Evolutionary conservation across 2,329 filamentous ascomycete species (phyloP).

Genomic region (Penicillium sp.): DNA sequence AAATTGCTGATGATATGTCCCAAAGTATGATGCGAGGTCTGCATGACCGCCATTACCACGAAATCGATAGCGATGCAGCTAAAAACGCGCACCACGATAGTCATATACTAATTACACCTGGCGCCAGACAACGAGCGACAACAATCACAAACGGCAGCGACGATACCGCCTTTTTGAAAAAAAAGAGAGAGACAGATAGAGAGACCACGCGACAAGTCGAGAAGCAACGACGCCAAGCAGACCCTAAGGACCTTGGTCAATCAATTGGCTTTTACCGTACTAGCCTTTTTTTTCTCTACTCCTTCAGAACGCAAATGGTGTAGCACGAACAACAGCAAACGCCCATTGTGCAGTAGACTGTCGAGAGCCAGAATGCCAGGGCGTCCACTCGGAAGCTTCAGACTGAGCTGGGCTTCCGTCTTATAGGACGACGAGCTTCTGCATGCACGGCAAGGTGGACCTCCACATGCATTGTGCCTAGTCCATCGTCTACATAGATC

Average conservation of each 20-base stretch:
- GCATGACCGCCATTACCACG: neutral
- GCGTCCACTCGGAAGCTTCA: slow-evolving; percentile 9
- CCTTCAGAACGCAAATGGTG: neutral
- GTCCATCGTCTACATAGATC: neutral
- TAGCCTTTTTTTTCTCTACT: no score
- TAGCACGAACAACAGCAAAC: neutral
- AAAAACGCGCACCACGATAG: neutral
- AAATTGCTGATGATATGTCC: neutral
- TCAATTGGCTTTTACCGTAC: neutral
- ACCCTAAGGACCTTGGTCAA: neutral
- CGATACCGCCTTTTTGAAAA: neutral
- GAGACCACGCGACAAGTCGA: neutral
- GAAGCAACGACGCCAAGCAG: neutral
- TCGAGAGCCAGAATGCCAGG: neutral
- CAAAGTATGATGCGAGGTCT: neutral
- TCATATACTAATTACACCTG: neutral
- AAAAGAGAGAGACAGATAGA: no score
- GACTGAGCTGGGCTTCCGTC: neutral
- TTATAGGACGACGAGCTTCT: neutral
- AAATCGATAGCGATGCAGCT: neutral
- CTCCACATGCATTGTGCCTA: neutral
- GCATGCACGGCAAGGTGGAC: neutral
- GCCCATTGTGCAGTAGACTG: neutral
- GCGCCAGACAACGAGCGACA: neutral
- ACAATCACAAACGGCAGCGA: neutral